phyloP scores from a whole-genome alignment of 2,329 filamentous ascomycete species.

The Colletotrichum neosansevieriae region DNA sequence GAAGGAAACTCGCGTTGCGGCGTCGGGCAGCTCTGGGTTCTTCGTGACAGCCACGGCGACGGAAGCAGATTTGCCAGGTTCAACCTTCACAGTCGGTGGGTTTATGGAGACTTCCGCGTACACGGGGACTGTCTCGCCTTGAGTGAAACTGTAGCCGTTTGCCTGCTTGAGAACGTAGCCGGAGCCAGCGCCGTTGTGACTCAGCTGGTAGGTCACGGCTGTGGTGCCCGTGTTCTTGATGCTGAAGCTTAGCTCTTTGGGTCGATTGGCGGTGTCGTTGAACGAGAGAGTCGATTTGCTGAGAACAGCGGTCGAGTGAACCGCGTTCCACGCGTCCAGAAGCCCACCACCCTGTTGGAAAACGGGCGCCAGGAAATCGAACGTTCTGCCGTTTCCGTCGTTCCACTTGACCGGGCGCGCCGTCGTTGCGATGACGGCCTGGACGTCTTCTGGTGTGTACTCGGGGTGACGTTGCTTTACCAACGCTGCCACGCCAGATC shows the following conservation, averaged over 20 bases:
- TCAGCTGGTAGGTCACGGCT: conserved; percentile 49
- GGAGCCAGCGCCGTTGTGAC: conserved; percentile 45
- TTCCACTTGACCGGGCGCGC: conserved; percentile 43
- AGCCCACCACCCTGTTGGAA: conserved; percentile 55
- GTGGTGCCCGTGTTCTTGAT: conserved; percentile 51
- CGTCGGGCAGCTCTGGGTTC: conserved; percentile 19
- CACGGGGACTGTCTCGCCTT: background rate
- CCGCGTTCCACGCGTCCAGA: conserved; percentile 51
- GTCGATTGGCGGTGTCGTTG: conserved; percentile 55
- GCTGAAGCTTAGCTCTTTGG: conserved; percentile 47
- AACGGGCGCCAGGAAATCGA: conserved; percentile 45
- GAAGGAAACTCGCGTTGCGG: conserved; percentile 44
- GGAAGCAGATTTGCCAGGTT: conserved; percentile 31
- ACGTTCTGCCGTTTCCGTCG: conserved; percentile 22
- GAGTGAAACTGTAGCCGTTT: conserved; percentile 9
- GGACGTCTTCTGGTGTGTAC: conserved; percentile 41
- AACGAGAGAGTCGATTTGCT: conserved; percentile 51
- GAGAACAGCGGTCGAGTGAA: conserved; percentile 49
- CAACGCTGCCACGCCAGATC: conserved; percentile 53
- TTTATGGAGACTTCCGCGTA: conserved; percentile 19
- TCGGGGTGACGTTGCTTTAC: conserved; percentile 40
- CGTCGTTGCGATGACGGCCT: conserved; percentile 44
- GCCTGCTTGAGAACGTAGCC: conserved; percentile 47
- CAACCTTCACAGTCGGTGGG: conserved; percentile 39
- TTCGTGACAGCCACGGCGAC: conserved; percentile 42